phyloP scores from a whole-genome alignment of 768 basidiomycete genomes.

The Leccinum broughii region DNA sequence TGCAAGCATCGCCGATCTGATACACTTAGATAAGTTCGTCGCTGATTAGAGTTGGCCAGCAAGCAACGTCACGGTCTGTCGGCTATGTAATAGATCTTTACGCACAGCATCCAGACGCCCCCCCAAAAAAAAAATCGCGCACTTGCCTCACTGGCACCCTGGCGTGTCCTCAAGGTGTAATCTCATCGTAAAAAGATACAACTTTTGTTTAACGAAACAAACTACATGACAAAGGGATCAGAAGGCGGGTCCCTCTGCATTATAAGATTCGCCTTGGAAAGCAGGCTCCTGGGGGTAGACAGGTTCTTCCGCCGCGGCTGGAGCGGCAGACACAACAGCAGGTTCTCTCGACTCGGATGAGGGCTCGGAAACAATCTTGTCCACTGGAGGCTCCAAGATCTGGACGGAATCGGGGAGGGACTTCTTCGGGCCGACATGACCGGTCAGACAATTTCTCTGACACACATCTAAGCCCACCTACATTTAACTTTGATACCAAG shows the following conservation, averaged over 20 bases:
- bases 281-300: slow-evolving; percentile 33
- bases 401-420: slow-evolving; percentile 94
- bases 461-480: slow-evolving; percentile 37
- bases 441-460: slow-evolving; percentile 33
- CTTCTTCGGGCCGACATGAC: slow-evolving; percentile 83
- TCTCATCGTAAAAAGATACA: slow-evolving; percentile 14
- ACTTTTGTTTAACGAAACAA: slow-evolving; percentile 14
- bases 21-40: background rate
- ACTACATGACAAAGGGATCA: slow-evolving; percentile 38
- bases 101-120: too few relatives aligned
- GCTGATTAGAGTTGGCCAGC: background rate
- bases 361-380: slow-evolving; percentile 88
- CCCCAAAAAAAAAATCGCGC: background rate
- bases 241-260: slow-evolving; percentile 55
- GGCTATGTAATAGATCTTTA: too few relatives aligned
- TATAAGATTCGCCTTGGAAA: slow-evolving; percentile 44
- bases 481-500: slow-evolving; percentile 99
- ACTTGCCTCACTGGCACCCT: background rate
- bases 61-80: background rate
- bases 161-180: background rate
- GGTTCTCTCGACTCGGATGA: slow-evolving; percentile 88
- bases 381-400: slow-evolving; percentile 85
- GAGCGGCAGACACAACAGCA: slow-evolving; percentile 46
- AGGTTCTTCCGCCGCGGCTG: slow-evolving; percentile 54
- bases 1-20: too few relatives aligned